Base-by-base conservation (phyloP, 371 early-diverging fungal genomes). In the Nematocida ausubeli region DNA sequence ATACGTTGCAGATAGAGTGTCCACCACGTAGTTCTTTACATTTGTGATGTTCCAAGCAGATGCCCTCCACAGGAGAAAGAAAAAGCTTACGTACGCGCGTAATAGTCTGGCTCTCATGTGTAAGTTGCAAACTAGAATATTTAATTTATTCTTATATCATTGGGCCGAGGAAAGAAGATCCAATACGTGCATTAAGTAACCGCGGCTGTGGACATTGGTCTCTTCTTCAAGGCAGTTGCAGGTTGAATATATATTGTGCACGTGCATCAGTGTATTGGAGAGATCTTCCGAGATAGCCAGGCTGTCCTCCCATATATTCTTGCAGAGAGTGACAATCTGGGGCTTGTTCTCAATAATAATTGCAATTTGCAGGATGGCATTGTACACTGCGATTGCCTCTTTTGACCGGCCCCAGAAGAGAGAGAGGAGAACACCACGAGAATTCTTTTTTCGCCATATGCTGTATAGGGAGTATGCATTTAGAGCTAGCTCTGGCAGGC, bases 261-360 rank as follows among this genome's bases (percentile, higher is more conserved):
- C 35, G 5, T 75, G 44, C 7, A 24, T 26, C 3, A 75, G 67
- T 3, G 78, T 16, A 2, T 52, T 30, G 3, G 68, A 34, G 3
- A 75, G 22, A 12, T 52, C 5, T 4, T 37, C 50, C 4, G 67
- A 30, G 40, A 75, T 37, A 28, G 60, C 7, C 19, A 75, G 26
- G 65, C 78, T 57, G 28, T 40, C 49, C n/a, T 75, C 47, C 78
- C 78, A 75, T 2, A 75, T 63, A 35, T 75, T 67, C 39, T 30
- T 28, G 78, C 78, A 75, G 4, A 75, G 39, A n/a, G 7, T 7
- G 7, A 55, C 5, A 26, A 66, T 44, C 12, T 37, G 26, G 19
- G 6, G 24, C 35, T 66, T 30, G 9, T 16, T 14, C 19, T 47
- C 3, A 5, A 66, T 51, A 32, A 64, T 44, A 24, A 51, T 16